Evolutionary conservation across 768 basidiomycete genomes (phyloP), one percentile per base, ranked within the genome.

Genomic region (Leccinum uliginosum): DNA sequence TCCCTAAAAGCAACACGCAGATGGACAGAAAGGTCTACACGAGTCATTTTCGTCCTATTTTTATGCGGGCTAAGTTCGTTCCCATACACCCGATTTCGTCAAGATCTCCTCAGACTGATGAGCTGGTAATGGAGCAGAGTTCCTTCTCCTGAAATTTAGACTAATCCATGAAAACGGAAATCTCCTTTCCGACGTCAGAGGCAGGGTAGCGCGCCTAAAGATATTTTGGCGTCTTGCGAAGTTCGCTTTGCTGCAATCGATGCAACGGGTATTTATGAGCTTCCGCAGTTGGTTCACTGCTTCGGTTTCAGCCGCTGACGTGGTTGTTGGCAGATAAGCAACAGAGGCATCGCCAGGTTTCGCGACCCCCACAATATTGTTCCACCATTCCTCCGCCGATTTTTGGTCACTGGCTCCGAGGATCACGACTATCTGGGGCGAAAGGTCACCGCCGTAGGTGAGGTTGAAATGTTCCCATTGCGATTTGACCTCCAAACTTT

Each of bases 361-460:
- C 11, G 27, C 43, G 17, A n/a, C 6, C 19, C 54, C 57, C 5
- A 61, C 30, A 6, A 49, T 26, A 27, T 27, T 24, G 7, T 24
- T 51, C 60, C 67, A 67, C 67, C 65, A 69, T 44, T 64, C 48
- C 24, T 57, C 53, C 27, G 62, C 67, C 7, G 67, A 62, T 24
- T 3, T 11, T 29, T 62, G 62, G 23, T 64, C 54, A 4, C 43
- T 50, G 5, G 62, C 59, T 45, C 67, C 67, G 5, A 58, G 48
- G 47, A 67, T 11, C 17, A 69, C 30, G n/a, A 67, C 57, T 8
- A 69, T 58, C 21, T 62, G 62, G 24, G 66, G 67, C 6, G 66
- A 64, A 47, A 67, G 65, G 17, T 67, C 67, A 12, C 66, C 66
- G 3, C 66, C 62, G 15, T 67, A 67, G 26, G 59, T 58, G 47